Evolutionary conservation across 164 flowering plant species (phyloP), one percentile per base, ranked within the genome.

Genomic region (Piper betle): DNA sequence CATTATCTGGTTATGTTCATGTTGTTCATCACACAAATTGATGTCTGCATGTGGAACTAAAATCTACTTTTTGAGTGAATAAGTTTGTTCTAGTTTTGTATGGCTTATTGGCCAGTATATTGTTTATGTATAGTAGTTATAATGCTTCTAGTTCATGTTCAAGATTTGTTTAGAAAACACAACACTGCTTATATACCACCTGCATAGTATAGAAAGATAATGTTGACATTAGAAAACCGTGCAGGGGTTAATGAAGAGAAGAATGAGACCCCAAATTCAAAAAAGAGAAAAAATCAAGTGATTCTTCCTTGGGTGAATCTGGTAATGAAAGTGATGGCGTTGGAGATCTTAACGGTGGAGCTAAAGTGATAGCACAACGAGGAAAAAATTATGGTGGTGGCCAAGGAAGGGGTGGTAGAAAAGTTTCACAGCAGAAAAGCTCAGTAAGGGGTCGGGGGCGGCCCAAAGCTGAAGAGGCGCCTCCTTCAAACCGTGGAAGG

Each of bases 381-480:
- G 84, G 88, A 50, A 73, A 83, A 53, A 83, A 77, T 40, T 70
- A 78, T 40, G 70, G 79, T 42, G 69, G 76, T 50, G 86, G 85
- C 48, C 75, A 81, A 46, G 90, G 84, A 48, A 76, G 62, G 59
- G 77, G 78, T 64, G 67, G 72, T 52, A 76, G 73, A 16, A 76
- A 75, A 48, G 18, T 73, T 20, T 6, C 68, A 12, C 73, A 66
- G 39, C 66, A 68, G 52, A 77, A 72, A 63, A 66, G 68, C 43
- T 60, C 75, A 6, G 87, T 83, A 10, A 83, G 84, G 16, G 86
- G 85, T 10, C 67, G 87, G 5, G 89, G 89, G 2, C 81, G 84
- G 17, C 82, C 90, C 39, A 77, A 80, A 33, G 55, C 67, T 15
- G 74, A 7, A 12, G 68, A 46, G 62, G 71, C 54, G 79, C 11